Evolutionary conservation across 1,284 basidiomycete genomes (phyloP).

Genomic region (Puccinia horiana): DNA sequence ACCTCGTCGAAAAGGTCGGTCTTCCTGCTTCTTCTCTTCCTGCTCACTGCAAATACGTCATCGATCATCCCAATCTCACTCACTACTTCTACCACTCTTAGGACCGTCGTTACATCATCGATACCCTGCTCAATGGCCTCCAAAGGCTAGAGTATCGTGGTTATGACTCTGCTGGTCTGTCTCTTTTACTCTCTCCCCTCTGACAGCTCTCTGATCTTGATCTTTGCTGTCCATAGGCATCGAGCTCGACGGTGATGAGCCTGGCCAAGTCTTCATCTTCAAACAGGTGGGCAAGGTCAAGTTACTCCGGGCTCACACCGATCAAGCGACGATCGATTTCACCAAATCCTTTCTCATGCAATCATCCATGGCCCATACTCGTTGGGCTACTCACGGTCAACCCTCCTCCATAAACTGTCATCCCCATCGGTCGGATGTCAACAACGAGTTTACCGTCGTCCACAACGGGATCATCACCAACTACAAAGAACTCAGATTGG

Average conservation of each 20-base stretch:
- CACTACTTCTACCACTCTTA: constrained; percentile 56
- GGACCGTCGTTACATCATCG: constrained; percentile 89
- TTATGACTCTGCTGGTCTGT: constrained; percentile 82
- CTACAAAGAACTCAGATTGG: constrained; percentile 75
- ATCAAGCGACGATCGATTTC: constrained; percentile 74
- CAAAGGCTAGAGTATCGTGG: constrained; percentile 96
- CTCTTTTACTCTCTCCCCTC: neutral
- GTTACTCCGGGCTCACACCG: constrained; percentile 87
- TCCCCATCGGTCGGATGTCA: constrained; percentile 83
- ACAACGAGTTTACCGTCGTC: constrained; percentile 83
- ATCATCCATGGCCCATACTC: constrained; percentile 97
- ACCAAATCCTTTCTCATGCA: constrained; percentile 80
- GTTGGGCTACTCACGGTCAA: constrained; percentile 99
- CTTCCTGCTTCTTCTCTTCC: constrained; percentile 54
- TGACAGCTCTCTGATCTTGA: neutral
- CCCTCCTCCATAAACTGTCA: constrained; percentile 76
- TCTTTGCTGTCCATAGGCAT: constrained; percentile 66
- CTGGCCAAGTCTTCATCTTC: constrained; percentile 76
- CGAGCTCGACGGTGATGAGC: constrained; percentile 88
- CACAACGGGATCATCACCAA: constrained; percentile 99
- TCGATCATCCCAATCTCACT: neutral
- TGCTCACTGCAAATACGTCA: neutral
- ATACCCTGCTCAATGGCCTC: constrained; percentile 87
- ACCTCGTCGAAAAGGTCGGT: constrained; percentile 80
- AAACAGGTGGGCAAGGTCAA: constrained; percentile 99